Evolutionary conservation across 2,329 filamentous ascomycete genomes (phyloP).

Genomic region (Alternaria incomplexa): DNA sequence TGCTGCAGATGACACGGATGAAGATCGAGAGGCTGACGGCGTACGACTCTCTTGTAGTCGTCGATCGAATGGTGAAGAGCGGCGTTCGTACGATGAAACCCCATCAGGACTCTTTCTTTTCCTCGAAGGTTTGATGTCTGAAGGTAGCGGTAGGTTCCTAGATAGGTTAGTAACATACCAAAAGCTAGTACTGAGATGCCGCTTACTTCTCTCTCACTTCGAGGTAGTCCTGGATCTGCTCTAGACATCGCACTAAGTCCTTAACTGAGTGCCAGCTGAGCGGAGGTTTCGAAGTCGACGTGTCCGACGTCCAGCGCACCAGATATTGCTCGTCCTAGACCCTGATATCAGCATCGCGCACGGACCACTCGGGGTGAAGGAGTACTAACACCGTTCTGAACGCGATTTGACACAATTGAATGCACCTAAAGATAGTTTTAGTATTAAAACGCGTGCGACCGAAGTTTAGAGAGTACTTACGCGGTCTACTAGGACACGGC

Average conservation of each 20-base stretch:
- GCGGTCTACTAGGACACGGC: constrained; percentile 30
- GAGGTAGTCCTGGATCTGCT: constrained; percentile 53
- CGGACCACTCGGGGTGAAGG: constrained; percentile 10
- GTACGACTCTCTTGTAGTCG: constrained; percentile 15
- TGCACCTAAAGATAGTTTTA: not conserved
- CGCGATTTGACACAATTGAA: constrained; percentile 34
- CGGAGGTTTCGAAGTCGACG: constrained; percentile 25
- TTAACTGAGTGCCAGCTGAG: constrained; percentile 53
- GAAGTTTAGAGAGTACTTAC: constrained; percentile 16
- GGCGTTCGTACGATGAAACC: constrained; percentile 18
- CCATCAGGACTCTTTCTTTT: constrained; percentile 39
- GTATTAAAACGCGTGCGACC: not conserved
- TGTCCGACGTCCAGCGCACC: constrained; percentile 45
- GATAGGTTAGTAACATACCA: constrained; percentile 5
- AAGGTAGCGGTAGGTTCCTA: not conserved
- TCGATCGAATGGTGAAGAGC: constrained; percentile 30
- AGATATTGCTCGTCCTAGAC: constrained; percentile 52
- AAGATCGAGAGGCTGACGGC: constrained; percentile 29
- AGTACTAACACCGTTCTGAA: constrained; percentile 29
- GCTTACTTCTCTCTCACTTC: constrained; percentile 36
- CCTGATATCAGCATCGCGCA: constrained; percentile 26
- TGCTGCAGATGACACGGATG: constrained; percentile 26
- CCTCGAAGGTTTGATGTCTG: not conserved
- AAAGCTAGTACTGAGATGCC: not conserved
- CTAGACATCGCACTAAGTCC: constrained; percentile 49